Evolutionary conservation across 371 early-diverging fungal genomes (phyloP), one percentile per base, ranked within the genome.

Genomic region (Mortierella sp.): DNA sequence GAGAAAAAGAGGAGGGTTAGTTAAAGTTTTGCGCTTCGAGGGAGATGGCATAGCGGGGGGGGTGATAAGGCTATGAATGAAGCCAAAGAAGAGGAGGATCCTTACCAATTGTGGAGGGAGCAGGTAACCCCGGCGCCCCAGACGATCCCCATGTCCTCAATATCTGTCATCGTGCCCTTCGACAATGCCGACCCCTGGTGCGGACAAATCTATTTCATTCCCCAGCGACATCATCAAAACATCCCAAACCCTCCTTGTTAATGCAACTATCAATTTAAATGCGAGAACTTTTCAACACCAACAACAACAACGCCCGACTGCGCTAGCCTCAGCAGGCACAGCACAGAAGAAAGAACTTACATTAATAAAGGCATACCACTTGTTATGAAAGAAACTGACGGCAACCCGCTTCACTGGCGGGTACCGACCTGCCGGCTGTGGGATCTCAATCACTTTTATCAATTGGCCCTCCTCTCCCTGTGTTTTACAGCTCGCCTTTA

Each of bases 81-180:
- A 41, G 6, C 41, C 41, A 41, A 41, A 4, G 6, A 41, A 41
- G 41, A 41, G 6, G 6, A 6, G 3, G 4, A 6, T 41, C 41
- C 41, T 75, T 80, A 86, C 87, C 87, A 86, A 41, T 73, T 72
- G 38, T 86, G 87, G 3, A 86, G 75, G 7, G 80, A 73, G 46
- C 87, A 86, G n/a, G 72, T 76, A 8, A 86, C 74, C 2, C 87
- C 87, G 0, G 87, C 87, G 1, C 87, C 87, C 87, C 87, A 86
- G 16, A 86, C 80, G 48, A 86, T 86, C 8, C 87, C 87, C 87
- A 86, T 86, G 27, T 86, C 87, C 54, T 86, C 87, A 56, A 86
- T 86, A 55, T 86, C 87, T 11, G 80, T 77, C 87, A 86, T 86
- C 1, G 82, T 46, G 0, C 87, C 87, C 6, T 80, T 75, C 0